phyloP scores from a whole-genome alignment of 2,329 filamentous ascomycete genomes.

The Apiospora sp. region DNA sequence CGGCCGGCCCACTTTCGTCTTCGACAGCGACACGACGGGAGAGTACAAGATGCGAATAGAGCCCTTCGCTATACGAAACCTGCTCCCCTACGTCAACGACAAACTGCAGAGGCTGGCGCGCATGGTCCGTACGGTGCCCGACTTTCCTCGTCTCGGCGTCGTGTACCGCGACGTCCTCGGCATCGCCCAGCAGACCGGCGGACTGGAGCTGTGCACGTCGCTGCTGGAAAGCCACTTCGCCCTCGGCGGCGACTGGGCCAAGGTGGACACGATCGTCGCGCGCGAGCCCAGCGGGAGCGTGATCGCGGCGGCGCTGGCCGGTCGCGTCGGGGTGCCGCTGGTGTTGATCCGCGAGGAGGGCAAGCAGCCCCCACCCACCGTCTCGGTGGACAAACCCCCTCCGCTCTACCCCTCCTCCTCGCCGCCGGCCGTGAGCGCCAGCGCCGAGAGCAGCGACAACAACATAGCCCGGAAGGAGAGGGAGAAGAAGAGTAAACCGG shows the following conservation, averaged over 20 bases:
- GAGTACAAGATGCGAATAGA: slow-evolving; percentile 40
- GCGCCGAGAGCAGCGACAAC: slow-evolving; percentile 25
- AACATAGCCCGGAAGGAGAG: background rate
- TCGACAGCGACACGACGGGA: slow-evolving; percentile 59
- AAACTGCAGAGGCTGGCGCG: slow-evolving; percentile 54
- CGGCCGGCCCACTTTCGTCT: slow-evolving; percentile 53
- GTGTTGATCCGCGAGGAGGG: slow-evolving; percentile 61
- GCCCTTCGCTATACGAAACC: slow-evolving; percentile 49
- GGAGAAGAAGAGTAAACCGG: slow-evolving; percentile 33
- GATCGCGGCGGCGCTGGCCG: slow-evolving; percentile 60
- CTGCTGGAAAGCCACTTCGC: slow-evolving; percentile 56
- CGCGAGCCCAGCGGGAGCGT: slow-evolving; percentile 67
- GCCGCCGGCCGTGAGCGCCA: background rate
- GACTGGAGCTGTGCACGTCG: slow-evolving; percentile 58
- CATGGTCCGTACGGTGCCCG: slow-evolving; percentile 57
- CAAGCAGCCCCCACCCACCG: slow-evolving; percentile 65
- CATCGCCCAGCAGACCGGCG: slow-evolving; percentile 59
- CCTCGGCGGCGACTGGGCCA: slow-evolving; percentile 48
- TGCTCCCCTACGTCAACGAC: slow-evolving; percentile 56
- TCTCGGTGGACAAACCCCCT: slow-evolving; percentile 54
- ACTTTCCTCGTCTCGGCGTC: slow-evolving; percentile 60
- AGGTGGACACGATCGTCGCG: slow-evolving; percentile 54
- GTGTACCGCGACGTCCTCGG: slow-evolving; percentile 66
- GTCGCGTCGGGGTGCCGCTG: slow-evolving; percentile 50
- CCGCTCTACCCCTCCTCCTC: slow-evolving; percentile 62